Evolutionary conservation across 1,284 basidiomycete genomes (phyloP).

Genomic region (Volvariella surrecta): DNA sequence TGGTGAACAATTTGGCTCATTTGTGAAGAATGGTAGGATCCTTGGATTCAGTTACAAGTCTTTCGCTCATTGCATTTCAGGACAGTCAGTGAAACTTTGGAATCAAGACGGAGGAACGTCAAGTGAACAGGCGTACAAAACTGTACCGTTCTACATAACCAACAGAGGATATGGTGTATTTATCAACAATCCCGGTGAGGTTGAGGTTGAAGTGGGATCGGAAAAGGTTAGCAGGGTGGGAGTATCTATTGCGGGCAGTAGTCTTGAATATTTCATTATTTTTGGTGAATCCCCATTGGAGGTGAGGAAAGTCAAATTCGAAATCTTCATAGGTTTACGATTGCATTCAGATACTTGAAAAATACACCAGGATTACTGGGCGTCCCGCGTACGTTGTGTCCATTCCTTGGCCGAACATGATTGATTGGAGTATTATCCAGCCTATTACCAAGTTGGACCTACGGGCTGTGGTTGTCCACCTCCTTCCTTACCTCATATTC

Average conservation of each 20-base stretch:
- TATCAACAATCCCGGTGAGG: conserved; percentile 71
- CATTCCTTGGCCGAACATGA: no score
- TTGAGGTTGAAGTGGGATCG: conserved; percentile 66
- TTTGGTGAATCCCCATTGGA: conserved; percentile 56
- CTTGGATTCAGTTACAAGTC: conserved; percentile 2
- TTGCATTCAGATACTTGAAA: conserved; percentile 40
- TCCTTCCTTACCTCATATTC: conserved; percentile 71
- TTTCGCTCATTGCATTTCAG: conserved; percentile 20
- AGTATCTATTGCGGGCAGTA: conserved; percentile 54
- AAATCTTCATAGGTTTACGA: neutral
- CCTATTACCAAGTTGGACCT: conserved; percentile 64
- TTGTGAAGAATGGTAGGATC: conserved; percentile 62
- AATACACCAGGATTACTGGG: conserved; percentile 57
- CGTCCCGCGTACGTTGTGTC: conserved; percentile 42
- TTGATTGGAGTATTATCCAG: conserved; percentile 19
- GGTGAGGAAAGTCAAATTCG: conserved; percentile 23
- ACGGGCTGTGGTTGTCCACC: conserved; percentile 70
- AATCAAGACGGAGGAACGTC: conserved; percentile 67
- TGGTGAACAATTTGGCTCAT: conserved; percentile 65
- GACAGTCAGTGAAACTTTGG: conserved; percentile 59
- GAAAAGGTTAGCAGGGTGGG: conserved; percentile 71
- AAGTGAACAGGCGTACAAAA: conserved; percentile 70
- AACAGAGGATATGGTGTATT: conserved; percentile 68
- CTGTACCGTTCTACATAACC: conserved; percentile 65
- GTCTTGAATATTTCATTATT: conserved; percentile 63